Evolutionary conservation across 2,329 filamentous ascomycete genomes (phyloP).

Genomic region (Neopestalotiopsis sp.): DNA sequence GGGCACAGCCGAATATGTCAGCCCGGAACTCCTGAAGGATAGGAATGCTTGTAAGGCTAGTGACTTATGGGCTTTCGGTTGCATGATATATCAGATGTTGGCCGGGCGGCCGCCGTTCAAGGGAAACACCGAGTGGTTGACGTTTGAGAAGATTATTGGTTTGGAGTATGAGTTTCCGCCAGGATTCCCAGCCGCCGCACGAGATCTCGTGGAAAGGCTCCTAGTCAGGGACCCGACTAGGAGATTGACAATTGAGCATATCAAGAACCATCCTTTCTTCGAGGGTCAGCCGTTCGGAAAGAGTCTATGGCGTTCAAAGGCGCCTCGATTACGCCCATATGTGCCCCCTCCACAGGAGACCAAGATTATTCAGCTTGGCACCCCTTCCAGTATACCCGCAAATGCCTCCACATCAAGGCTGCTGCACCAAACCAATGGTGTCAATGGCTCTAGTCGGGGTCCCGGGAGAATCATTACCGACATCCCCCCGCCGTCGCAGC

Average conservation of each 20-base stretch:
- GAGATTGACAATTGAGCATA: slow-evolving; percentile 89
- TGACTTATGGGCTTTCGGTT: slow-evolving; percentile 97
- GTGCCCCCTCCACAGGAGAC: slow-evolving; percentile 77
- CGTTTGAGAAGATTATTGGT: slow-evolving; percentile 96
- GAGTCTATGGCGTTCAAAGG: slow-evolving; percentile 85
- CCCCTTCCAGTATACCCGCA: slow-evolving; percentile 43
- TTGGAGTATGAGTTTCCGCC: slow-evolving; percentile 92
- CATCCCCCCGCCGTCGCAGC: slow-evolving; percentile 90
- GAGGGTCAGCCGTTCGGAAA: slow-evolving; percentile 85
- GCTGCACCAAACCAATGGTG: slow-evolving; percentile 41
- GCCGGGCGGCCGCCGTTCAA: slow-evolving; percentile 98
- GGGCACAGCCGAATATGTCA: slow-evolving; percentile 97
- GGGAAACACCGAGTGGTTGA: slow-evolving; percentile 91
- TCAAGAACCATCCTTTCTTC: slow-evolving; percentile 96
- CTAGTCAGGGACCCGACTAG: slow-evolving; percentile 86
- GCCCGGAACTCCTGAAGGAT: slow-evolving; percentile 93
- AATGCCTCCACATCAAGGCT: slow-evolving; percentile 30
- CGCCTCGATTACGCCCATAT: slow-evolving; percentile 85
- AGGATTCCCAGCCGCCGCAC: slow-evolving; percentile 84
- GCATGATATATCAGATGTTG: slow-evolving; percentile 94
- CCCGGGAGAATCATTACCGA: slow-evolving; percentile 90
- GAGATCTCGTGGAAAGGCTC: slow-evolving; percentile 87
- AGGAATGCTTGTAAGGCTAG: slow-evolving; percentile 98
- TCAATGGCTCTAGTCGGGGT: slow-evolving; percentile 58
- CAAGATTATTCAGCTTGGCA: slow-evolving; percentile 75